Evolutionary conservation across 2,329 filamentous ascomycete genomes (phyloP), one percentile per base, ranked within the genome.

Genomic region (Scedosporium aurantiacum): DNA sequence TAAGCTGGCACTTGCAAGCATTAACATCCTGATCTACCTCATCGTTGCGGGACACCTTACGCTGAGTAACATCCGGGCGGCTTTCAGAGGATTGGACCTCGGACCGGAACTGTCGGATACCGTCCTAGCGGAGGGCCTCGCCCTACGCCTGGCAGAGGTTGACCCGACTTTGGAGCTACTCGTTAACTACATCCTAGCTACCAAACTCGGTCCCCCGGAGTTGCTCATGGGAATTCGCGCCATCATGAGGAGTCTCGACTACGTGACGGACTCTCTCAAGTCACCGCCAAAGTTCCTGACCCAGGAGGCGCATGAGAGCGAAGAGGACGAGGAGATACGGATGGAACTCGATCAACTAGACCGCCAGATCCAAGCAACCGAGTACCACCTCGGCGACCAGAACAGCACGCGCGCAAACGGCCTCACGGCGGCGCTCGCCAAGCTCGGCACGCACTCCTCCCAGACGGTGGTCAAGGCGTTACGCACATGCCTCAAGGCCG

Each of bases 141-240:
- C 89, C 23, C 73, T 78, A 54, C 78, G 85, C 54, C 74, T 91
- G 43, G 79, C 82, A 0, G 79, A 85, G 57, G 78, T 86, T n/a
- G 88, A 91, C 66, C 82, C 84, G 2, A 84, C 85, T 40, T 80
- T 90, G 70, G 82, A 85, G 58, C 75, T 90, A 2, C 77, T 91
- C 45, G 78, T 86, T 52, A 81, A 80, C 61, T 83, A 90, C 63
- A 75, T 92, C 5, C 82, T 83, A 45, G 79, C 81, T 5, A 88
- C 87, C 6, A 82, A 84, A 66, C 78, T 91, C 18, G 83, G 84
- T 3, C 77, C 87, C 47, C 74, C 79, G 3, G 88, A 91, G 69
- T 77, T 91, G 5, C 78, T 90, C 1, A 76, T 86, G 61, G 82
- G 85, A 3, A 81, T 91, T 60, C 81, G 84, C 60, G 74, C 82